These are phyloP conservation scores for Xylaria multiplex DNA, from an alignment of 2,329 filamentous ascomycete genomes.

Conservation along the genomic window DNA sequence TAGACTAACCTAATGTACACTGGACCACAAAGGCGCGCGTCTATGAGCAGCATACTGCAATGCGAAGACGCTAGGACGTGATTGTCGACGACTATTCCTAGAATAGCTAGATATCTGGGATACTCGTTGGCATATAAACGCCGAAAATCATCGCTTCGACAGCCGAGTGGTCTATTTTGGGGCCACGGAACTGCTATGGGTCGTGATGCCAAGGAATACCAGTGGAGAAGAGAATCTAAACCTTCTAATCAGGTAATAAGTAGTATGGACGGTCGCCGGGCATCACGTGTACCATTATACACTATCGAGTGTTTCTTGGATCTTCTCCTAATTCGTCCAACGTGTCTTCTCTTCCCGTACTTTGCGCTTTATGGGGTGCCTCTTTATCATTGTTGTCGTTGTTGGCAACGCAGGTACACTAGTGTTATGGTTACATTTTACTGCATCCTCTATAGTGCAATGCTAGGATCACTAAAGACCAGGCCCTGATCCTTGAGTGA, in stretches of 20 bases:
- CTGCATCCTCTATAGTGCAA: neutral
- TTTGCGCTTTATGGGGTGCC: neutral
- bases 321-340: neutral
- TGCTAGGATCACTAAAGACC: neutral
- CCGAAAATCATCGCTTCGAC: slow-evolving; percentile 31
- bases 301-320: no score
- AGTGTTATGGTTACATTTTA: neutral
- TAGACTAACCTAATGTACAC: neutral
- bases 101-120: slow-evolving; percentile 11
- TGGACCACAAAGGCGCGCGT: slow-evolving; percentile 35
- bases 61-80: slow-evolving; percentile 22
- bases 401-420: neutral
- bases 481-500: slow-evolving; percentile 6
- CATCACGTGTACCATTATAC: neutral
- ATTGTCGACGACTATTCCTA: slow-evolving; percentile 18
- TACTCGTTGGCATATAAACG: slow-evolving; percentile 24
- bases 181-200: slow-evolving; percentile 2
- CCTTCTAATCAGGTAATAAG: neutral
- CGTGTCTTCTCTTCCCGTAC: neutral
- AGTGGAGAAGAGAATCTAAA: slow-evolving; percentile 7
- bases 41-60: slow-evolving; percentile 23
- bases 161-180: slow-evolving; percentile 35
- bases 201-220: slow-evolving; percentile 21
- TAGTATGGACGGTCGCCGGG: neutral
- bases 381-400: neutral